Evolutionary conservation across 306 rosid genomes (phyloP).

Genomic region (Heteromeles arbutifolia): DNA sequence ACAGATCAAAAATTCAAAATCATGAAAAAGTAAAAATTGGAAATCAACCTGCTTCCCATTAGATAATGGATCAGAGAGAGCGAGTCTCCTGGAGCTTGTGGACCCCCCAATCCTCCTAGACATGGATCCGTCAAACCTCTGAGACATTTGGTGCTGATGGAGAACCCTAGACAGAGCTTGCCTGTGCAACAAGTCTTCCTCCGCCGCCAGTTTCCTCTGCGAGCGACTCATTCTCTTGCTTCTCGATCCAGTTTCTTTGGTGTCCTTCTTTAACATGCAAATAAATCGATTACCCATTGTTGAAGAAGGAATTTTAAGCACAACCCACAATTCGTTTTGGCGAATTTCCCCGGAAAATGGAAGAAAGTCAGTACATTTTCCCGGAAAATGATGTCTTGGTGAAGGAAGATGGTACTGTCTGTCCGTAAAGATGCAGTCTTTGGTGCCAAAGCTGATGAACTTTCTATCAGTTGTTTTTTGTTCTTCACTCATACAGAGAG

Average conservation of each 20-base stretch:
- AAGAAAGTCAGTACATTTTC: conserved; percentile 10
- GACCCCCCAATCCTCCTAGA: conserved; percentile 89
- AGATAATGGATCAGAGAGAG: conserved; percentile 52
- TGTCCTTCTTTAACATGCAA: conserved; percentile 76
- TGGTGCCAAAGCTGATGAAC: not conserved
- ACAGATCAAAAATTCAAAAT: not conserved
- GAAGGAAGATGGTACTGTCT: not conserved
- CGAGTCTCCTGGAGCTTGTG: conserved; percentile 64
- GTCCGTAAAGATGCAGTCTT: not conserved
- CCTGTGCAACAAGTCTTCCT: conserved; percentile 80
- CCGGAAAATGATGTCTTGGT: not conserved
- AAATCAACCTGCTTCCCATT: conserved; percentile 55
- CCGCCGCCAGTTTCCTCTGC: conserved; percentile 72
- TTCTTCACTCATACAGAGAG: not conserved
- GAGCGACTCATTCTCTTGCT: conserved; percentile 86
- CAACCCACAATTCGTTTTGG: not conserved
- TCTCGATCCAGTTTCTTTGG: conserved; percentile 74
- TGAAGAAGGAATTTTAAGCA: not conserved
- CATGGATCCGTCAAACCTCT: conserved; percentile 97
- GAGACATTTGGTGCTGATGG: conserved; percentile 88
- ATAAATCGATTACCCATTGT: conserved; percentile 84
- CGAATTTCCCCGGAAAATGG: not conserved
- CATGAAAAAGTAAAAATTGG: not conserved
- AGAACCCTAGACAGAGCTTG: conserved; percentile 90
- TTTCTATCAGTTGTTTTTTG: not conserved